Evolutionary conservation across 164 flowering plant species (phyloP), one percentile per base, ranked within the genome.

Genomic region (Vitis labrusca): DNA sequence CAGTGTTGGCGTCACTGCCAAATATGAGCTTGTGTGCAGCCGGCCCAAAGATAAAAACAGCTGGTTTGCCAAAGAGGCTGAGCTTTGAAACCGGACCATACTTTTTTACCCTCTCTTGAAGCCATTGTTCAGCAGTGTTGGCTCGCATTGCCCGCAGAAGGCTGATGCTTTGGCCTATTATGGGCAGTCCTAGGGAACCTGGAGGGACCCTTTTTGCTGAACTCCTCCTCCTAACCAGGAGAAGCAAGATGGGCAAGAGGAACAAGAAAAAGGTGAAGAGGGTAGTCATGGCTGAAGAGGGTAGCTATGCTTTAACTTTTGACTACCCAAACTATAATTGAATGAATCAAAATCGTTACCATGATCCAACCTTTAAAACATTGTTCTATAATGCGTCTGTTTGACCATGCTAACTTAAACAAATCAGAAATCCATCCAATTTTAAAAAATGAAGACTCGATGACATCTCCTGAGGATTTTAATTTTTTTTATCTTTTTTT

Each of bases 11-110:
- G 2, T 70, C 77, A n/a, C 73, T 54, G 5, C 74, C 59, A 74
- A 76, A 83, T 2, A 78, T 10, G 53, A 76, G 76, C 73, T 76
- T 83, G 82, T 80, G 78, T 29, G 84, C 86, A 55, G 84, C 80
- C 23, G 65, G 79, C 47, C 84, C 86, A 53, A 67, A 48, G 2
- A 81, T 67, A 67, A 81, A 79, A 12, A 81, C 83, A 10, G 86
- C 68, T 48, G 82, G 84, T 54, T 66, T 79, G 0, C 84, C 81
- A 30, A 81, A 77, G 50, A 83, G 78, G 63, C 68, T 68, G 0
- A 79, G 73, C 75, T 83, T 83, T 13, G 80, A 80, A 59, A 79
- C 48, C 0, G 83, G 78, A 13, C 85, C 85, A 30, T 78, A 80
- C 54, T 76, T 76, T 13, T 10, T 53, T 14, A 71, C 55, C 60